Conservation (phyloP, 2,329 filamentous ascomycete species). For the Aspergillus sp. region DNA sequence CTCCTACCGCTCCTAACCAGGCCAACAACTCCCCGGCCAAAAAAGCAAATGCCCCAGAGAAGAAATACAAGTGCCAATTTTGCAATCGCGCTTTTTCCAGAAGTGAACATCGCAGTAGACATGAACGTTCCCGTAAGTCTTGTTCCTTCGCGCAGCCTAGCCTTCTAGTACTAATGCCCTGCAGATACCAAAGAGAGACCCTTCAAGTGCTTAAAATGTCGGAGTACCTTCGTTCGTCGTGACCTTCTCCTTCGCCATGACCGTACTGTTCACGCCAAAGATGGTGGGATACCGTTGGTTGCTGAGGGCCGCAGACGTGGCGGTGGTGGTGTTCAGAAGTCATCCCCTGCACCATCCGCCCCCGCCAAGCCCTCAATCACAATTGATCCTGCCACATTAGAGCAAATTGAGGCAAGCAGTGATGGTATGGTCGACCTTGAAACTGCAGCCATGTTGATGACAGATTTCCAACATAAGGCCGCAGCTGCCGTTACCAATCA, state of each 20-base stretch:
- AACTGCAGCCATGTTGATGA: slow-evolving; percentile 96
- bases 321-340: slow-evolving; percentile 35
- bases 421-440: slow-evolving; percentile 94
- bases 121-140: slow-evolving; percentile 94
- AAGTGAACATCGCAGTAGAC: slow-evolving; percentile 93
- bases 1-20: slow-evolving; percentile 47
- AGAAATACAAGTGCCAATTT: slow-evolving; percentile 99
- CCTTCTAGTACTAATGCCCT: slow-evolving; percentile 1
- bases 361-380: slow-evolving; percentile 74
- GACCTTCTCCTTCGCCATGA: slow-evolving; percentile 95
- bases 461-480: slow-evolving; percentile 94
- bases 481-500: slow-evolving; percentile 59
- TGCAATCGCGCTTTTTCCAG: slow-evolving; percentile 96
- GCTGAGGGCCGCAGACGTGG: slow-evolving; percentile 79
- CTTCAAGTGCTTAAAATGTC: slow-evolving; percentile 97
- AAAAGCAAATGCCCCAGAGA: slow-evolving; percentile 80
- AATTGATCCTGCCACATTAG: slow-evolving; percentile 78
- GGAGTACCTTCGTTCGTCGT: slow-evolving; percentile 96
- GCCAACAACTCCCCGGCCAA: slow-evolving; percentile 72
- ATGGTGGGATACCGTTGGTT: slow-evolving; percentile 88
- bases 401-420: slow-evolving; percentile 87
- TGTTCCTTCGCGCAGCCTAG: not conserved
- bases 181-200: slow-evolving; percentile 96
- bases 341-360: slow-evolving; percentile 33
- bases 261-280: slow-evolving; percentile 96